Base-by-base conservation (phyloP, 768 basidiomycete species). In the Terana coerulea region DNA sequence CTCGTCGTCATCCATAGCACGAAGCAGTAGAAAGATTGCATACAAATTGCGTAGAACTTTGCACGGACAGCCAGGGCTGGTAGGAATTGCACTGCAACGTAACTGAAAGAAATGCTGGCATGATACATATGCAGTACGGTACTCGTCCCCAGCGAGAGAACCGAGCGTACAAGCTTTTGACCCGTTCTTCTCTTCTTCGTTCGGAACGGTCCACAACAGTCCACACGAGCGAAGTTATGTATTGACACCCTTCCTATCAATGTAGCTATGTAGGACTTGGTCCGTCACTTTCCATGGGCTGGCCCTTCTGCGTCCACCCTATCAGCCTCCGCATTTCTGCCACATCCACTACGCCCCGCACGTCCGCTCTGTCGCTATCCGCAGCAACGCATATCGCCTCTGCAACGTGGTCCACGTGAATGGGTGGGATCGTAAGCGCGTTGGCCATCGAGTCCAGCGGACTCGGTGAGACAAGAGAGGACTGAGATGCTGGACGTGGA, bases 401-500 rank as follows among this genome's bases (percentile, higher is more conserved):
- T 2, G 88, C 97, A 39, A 98, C 92, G 55, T 94, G 91, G 60
- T 99, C 97, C 19, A 98, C 93, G 62, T 98, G 95, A 36, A 98
- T 82, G 1, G 97, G 95, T 26, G 88, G 91, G 49, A 87, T 85
- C n/a, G 79, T 76, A 45, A 98, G 69, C 15, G 88, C 83, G 54
- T 88, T 88, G 6, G 91, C 88, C 30, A 94, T 69, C 2, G 87
- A 83, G 28, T 81, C 74, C 34, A 88, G 68, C 14, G 80, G 63
- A 21, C 80, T 80, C 21, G 71, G 68, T 50, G 68, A 57, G 56
- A 63, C 69, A 55, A 58, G 60, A n/a, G n/a, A n/a, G 53, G 52
- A 64, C 54, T 51, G 49, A 58, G 58, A 66, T 64, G 46, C 41
- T 44, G 56, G 26, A 49, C 64, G 61, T 45, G 67, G 55, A 57